Evolutionary conservation across 345 rosid species (phyloP).

Genomic region (Eucalyptus urophylla): DNA sequence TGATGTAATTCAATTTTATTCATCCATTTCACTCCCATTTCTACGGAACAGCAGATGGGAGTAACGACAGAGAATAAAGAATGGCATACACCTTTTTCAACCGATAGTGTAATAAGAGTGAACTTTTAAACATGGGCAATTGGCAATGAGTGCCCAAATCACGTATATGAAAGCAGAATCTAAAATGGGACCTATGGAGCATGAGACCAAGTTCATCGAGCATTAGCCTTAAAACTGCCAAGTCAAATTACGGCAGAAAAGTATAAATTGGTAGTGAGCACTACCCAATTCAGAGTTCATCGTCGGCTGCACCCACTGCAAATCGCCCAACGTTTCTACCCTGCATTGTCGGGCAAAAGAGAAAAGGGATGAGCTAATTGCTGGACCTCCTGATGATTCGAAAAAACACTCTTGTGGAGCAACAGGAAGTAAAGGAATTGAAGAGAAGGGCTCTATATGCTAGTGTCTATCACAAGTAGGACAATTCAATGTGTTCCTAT

Average conservation of each 20-base stretch:
- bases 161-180: background rate
- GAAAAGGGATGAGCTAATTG: background rate
- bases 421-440: background rate
- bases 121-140: background rate
- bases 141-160: background rate
- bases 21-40: background rate
- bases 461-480: background rate
- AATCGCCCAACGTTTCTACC: conserved; percentile 41
- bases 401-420: background rate
- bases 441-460: background rate
- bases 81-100: background rate
- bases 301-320: conserved; percentile 17
- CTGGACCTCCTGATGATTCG: background rate
- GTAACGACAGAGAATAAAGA: background rate
- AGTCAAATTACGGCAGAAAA: background rate
- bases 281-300: background rate
- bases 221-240: background rate
- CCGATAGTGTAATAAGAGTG: background rate
- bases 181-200: background rate
- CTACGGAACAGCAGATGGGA: background rate
- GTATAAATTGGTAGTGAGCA: background rate
- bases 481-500: background rate
- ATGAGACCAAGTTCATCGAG: background rate
- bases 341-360: conserved; percentile 10
- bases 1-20: background rate